phyloP scores from a whole-genome alignment of 2,329 filamentous ascomycete genomes.

The Penicillium sp. region DNA sequence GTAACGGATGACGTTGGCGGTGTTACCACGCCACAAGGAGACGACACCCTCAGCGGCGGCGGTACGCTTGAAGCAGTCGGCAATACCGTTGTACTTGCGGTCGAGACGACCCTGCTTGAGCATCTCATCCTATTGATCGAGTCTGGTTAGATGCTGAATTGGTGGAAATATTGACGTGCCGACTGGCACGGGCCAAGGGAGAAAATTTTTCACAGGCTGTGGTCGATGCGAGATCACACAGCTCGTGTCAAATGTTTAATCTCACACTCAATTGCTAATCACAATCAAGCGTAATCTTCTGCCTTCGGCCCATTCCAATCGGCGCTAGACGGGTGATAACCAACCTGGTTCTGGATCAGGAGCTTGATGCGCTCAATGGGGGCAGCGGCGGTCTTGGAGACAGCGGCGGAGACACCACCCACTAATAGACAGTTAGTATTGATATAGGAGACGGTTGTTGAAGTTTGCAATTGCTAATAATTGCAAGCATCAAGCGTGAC shows the following conservation, averaged over 20 bases:
- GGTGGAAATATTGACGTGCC: not conserved
- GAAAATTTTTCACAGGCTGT: constrained; percentile 19
- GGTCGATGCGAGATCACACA: not conserved
- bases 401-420: constrained; percentile 99
- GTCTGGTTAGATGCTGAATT: constrained; percentile 12
- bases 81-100: constrained; percentile 92
- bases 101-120: constrained; percentile 97
- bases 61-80: constrained; percentile 94
- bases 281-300: not conserved
- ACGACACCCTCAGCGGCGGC: constrained; percentile 86
- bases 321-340: constrained; percentile 40
- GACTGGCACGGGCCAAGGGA: constrained; percentile 8
- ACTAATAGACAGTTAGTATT: constrained; percentile 62
- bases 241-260: not conserved
- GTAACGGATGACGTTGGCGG: constrained; percentile 99
- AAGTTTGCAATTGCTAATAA: not conserved
- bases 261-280: not conserved
- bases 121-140: constrained; percentile 92
- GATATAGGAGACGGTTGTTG: no score
- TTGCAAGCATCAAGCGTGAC: constrained; percentile 10
- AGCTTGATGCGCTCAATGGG: constrained; percentile 99
- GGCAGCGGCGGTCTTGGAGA: constrained; percentile 99
- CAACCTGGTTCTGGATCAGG: constrained; percentile 99
- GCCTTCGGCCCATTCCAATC: constrained; percentile 1
- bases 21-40: constrained; percentile 99